Base-by-base conservation (phyloP, 768 basidiomycete genomes). In the Scleroderma citrinum region DNA sequence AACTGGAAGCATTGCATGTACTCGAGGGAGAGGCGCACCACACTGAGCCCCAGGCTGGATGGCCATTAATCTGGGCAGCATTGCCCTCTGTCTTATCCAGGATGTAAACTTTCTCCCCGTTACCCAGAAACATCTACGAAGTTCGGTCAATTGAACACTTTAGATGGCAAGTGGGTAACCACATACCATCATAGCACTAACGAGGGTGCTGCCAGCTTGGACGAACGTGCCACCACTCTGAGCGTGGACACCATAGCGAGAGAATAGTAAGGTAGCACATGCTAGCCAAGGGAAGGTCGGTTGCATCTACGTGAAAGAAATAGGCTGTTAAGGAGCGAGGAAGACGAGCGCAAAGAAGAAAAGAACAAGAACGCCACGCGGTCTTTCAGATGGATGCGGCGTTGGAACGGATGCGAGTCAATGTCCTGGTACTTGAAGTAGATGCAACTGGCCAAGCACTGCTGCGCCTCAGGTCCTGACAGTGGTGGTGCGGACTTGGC, bases 1-100 rank as follows among this genome's bases (percentile, higher is more conserved):
- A 3, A 7, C 24, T 3, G 16, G 30, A 26, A 16, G 44, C 1
- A 14, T 31, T 7, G 17, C 19, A 35, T 0, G 8, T 29, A 16
- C 52, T 5, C 30, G 6, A 7, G 2, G 24, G 7, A 19, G 19
- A 14, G 24, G 53, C 68, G 16, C 38, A 83, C 83, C 83, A 90
- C 16, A 83, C 80, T 0, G 84, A 63, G 19, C 80, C 88, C 80
- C 84, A 87, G 1, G 85, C 84, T 11, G 89, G 74, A 67, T 89
- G 88, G 1, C 78, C 80, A 50, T 76, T 72, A 52, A 92, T 74
- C 56, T 74, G 68, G 3, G 77, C 77, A 3, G 74, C 73, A 61
- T 93, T 92, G 29, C 79, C 80, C 62, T 92, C 89, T 1, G 83
- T 81, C 71, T 96, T 96, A 73, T 96, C 92, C n/a, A 93, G 70